A percentile compares a stretch with the other conserved stretches of the same genome.
phyloP scores from a whole-genome alignment of 495 filamentous ascomycete species.

The Parathielavia appendiculata region DNA sequence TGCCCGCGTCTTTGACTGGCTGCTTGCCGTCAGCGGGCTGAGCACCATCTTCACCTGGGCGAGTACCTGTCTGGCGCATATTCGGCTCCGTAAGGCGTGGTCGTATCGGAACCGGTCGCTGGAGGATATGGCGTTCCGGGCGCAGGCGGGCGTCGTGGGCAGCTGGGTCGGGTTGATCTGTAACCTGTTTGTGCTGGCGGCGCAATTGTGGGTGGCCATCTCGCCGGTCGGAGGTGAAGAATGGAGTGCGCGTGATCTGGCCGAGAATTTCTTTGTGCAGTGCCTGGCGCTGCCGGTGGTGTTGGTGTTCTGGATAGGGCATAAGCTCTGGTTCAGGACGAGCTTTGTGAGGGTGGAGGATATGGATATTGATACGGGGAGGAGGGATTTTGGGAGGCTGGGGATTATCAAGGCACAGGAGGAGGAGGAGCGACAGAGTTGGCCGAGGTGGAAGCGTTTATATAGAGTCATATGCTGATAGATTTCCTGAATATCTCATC shows the following conservation, averaged over 20 bases:
- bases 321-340: slow-evolving; percentile 73
- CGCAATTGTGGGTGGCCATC: slow-evolving; percentile 87
- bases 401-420: slow-evolving; percentile 76
- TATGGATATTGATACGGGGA: slow-evolving; percentile 88
- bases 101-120: slow-evolving; percentile 62
- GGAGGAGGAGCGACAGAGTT: slow-evolving; percentile 61
- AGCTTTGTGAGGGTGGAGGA: slow-evolving; percentile 57
- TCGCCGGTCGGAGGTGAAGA: slow-evolving; percentile 50
- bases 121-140: slow-evolving; percentile 75
- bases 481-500: too few species aligned
- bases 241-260: slow-evolving; percentile 33
- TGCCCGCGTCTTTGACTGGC: slow-evolving; percentile 71
- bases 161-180: slow-evolving; percentile 80
- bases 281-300: slow-evolving; percentile 84
- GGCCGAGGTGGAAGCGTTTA: slow-evolving; percentile 84
- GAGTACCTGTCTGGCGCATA: slow-evolving; percentile 81
- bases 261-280: slow-evolving; percentile 64
- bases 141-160: slow-evolving; percentile 74
- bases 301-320: slow-evolving; percentile 65
- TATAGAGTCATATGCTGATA: slow-evolving; percentile 50
- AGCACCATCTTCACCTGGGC: slow-evolving; percentile 93
- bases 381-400: slow-evolving; percentile 74
- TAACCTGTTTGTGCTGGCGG: slow-evolving; percentile 73
- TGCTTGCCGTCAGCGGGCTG: slow-evolving; percentile 83
- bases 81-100: slow-evolving; percentile 86